A percentile compares a stretch with the other conserved stretches of the same genome.
Evolutionary conservation across 352 stramenopile species (phyloP).

Genomic region (Pythium dissimile): DNA sequence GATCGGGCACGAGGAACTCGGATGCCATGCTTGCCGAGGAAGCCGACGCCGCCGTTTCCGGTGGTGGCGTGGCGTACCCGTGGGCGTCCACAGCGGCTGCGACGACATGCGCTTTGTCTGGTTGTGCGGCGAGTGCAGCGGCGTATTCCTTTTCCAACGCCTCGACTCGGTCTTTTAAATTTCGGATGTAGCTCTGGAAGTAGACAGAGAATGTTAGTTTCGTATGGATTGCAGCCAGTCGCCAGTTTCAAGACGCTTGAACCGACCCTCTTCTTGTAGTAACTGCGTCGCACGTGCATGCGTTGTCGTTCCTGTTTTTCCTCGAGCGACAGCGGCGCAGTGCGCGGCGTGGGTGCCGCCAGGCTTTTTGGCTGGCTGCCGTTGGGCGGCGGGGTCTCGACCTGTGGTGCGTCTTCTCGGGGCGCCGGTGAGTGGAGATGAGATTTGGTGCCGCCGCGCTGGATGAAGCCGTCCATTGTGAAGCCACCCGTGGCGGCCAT

Average conservation of each 20-base stretch:
- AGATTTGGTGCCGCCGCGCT: neutral
- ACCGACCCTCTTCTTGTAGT: slow-evolving; percentile 39
- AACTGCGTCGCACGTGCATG: slow-evolving; percentile 48
- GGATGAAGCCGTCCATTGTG: neutral
- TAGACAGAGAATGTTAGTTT: neutral
- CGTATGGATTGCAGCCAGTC: no score
- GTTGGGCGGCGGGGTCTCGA: slow-evolving; percentile 10
- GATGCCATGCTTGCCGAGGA: slow-evolving; percentile 10
- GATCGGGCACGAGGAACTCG: slow-evolving; percentile 9
- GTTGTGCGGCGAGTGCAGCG: slow-evolving; percentile 9
- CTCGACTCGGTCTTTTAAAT: slow-evolving; percentile 18
- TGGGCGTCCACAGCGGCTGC: neutral
- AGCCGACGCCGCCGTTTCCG: neutral
- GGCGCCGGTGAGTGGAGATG: neutral
- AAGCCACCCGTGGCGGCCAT: neutral
- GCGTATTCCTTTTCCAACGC: slow-evolving; percentile 22
- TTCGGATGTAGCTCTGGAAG: slow-evolving; percentile 21
- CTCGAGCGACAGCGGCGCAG: slow-evolving; percentile 26
- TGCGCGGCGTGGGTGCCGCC: neutral
- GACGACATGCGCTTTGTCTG: neutral
- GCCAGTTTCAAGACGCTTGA: neutral
- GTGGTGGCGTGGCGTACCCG: neutral
- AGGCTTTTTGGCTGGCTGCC: neutral
- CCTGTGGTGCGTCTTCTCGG: neutral
- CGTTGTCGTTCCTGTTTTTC: slow-evolving; percentile 55